Percentiles rank a stretch among this genome's conserved stretches.
Conservation (phyloP, 805 yeast genomes). For the Saturnispora gosingensis region DNA sequence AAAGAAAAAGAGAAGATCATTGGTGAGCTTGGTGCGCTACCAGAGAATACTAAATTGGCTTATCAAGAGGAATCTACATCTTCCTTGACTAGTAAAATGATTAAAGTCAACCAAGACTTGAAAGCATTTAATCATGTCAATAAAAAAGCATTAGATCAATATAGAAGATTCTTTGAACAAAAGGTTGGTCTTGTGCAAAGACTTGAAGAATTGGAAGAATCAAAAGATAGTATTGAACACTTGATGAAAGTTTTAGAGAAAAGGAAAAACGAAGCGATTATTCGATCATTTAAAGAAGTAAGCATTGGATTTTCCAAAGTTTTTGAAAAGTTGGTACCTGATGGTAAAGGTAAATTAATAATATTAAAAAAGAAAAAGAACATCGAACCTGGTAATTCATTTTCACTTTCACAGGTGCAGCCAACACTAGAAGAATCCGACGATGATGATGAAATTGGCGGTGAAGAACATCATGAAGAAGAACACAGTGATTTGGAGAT, state of each 20-base stretch:
- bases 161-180: slow-evolving; percentile 60
- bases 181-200: slow-evolving; percentile 57
- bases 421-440: slow-evolving; percentile 7
- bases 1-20: slow-evolving; percentile 67
- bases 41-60: slow-evolving; percentile 67
- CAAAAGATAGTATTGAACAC: slow-evolving; percentile 63
- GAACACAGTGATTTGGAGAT: slow-evolving; percentile 20
- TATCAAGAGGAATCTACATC: slow-evolving; percentile 38
- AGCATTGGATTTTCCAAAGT: slow-evolving; percentile 63
- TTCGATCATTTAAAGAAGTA: slow-evolving; percentile 67
- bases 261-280: slow-evolving; percentile 78
- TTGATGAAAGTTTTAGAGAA: slow-evolving; percentile 60
- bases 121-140: slow-evolving; percentile 69
- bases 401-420: slow-evolving; percentile 14
- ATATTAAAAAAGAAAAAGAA: slow-evolving; percentile 38
- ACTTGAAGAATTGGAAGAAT: slow-evolving; percentile 56
- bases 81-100: slow-evolving; percentile 43
- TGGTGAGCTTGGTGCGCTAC: slow-evolving; percentile 78
- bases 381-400: slow-evolving; percentile 4
- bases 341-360: slow-evolving; percentile 65
- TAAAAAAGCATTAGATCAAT: slow-evolving; percentile 84
- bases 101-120: slow-evolving; percentile 45
- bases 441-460: slow-evolving; percentile 19
- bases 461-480: slow-evolving; percentile 15
- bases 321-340: slow-evolving; percentile 75